A percentile compares a stretch with the other conserved stretches of the same genome.
Evolutionary conservation across 352 stramenopile species (phyloP).

Genomic region (Phytophthora pini): DNA sequence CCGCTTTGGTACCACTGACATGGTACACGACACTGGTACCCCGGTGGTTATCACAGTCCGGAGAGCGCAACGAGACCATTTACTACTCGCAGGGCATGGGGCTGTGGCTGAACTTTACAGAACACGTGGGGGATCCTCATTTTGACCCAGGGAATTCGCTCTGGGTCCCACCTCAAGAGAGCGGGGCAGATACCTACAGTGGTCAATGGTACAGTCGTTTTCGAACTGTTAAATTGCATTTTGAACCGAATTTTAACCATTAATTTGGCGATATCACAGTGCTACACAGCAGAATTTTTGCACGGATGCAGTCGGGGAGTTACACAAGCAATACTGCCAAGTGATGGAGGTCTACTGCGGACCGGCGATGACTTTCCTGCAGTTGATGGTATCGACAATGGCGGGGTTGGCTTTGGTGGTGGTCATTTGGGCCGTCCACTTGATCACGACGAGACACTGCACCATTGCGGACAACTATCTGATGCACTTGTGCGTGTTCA

Average conservation of each 20-base stretch:
- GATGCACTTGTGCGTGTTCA: conserved; percentile 75
- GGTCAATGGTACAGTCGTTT: conserved; percentile 57
- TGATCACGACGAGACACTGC: conserved; percentile 59
- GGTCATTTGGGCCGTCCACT: conserved; percentile 54
- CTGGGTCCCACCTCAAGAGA: conserved; percentile 74
- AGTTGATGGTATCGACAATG: conserved; percentile 61
- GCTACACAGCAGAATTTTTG: conserved; percentile 52
- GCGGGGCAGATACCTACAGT: conserved; percentile 58
- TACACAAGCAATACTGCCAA: conserved; percentile 80
- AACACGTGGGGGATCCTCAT: conserved; percentile 66
- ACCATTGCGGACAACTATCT: conserved; percentile 76
- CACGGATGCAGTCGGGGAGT: conserved; percentile 55
- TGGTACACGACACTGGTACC: conserved; percentile 81
- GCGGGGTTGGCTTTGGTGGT: conserved; percentile 55
- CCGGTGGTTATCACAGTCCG: conserved; percentile 71
- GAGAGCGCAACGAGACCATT: conserved; percentile 47
- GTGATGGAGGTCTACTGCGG: conserved; percentile 80
- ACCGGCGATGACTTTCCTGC: conserved; percentile 56
- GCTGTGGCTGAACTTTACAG: conserved; percentile 85
- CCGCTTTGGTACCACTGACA: conserved; percentile 48
- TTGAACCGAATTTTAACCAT: too few species aligned
- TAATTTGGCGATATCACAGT: conserved; percentile 12
- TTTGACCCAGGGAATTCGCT: conserved; percentile 84
- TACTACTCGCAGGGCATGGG: conserved; percentile 84
- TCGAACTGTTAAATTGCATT: too few species aligned